phyloP scores from a whole-genome alignment of 2,329 filamentous ascomycete species.

The Pseudogymnoascus sp. region DNA sequence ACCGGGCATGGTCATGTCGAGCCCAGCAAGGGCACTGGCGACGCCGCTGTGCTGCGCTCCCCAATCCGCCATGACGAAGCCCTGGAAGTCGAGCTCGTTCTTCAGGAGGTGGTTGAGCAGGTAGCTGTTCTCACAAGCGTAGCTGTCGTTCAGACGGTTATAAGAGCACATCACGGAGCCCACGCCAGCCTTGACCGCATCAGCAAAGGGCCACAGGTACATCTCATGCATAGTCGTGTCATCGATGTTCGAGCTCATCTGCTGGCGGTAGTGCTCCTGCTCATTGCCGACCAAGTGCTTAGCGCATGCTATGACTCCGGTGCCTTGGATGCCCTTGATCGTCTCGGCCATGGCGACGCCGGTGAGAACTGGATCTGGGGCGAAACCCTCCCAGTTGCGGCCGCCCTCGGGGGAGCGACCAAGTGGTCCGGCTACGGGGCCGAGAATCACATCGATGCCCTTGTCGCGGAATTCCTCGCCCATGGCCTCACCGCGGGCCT shows the following conservation, averaged over 20 bases:
- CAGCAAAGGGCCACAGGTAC: conserved; percentile 51
- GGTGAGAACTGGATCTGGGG: conserved; percentile 67
- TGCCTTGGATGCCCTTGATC: conserved; percentile 71
- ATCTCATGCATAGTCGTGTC: conserved; percentile 54
- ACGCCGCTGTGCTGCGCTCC: conserved; percentile 64
- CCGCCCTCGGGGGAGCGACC: conserved; percentile 58
- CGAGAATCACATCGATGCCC: conserved; percentile 66
- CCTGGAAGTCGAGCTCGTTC: conserved; percentile 71
- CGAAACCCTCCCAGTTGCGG: conserved; percentile 63
- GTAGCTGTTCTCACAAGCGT: conserved; percentile 71
- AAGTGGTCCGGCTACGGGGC: conserved; percentile 61
- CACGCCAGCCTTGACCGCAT: conserved; percentile 60
- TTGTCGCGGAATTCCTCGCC: conserved; percentile 66
- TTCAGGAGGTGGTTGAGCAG: conserved; percentile 69
- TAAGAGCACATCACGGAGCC: conserved; percentile 80
- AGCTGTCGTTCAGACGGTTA: conserved; percentile 73
- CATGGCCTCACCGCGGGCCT: conserved; percentile 57
- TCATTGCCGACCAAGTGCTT: conserved; percentile 69
- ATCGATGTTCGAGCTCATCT: conserved; percentile 39
- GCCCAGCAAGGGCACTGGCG: conserved; percentile 57
- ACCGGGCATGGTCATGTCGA: conserved; percentile 86
- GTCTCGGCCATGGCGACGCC: conserved; percentile 65
- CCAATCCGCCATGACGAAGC: conserved; percentile 77
- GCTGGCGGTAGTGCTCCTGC: conserved; percentile 45
- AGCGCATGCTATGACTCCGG: conserved; percentile 73